These are phyloP conservation scores for Penicillium crystallinum DNA, from an alignment of 495 filamentous ascomycete species.

Conservation along the genomic window DNA sequence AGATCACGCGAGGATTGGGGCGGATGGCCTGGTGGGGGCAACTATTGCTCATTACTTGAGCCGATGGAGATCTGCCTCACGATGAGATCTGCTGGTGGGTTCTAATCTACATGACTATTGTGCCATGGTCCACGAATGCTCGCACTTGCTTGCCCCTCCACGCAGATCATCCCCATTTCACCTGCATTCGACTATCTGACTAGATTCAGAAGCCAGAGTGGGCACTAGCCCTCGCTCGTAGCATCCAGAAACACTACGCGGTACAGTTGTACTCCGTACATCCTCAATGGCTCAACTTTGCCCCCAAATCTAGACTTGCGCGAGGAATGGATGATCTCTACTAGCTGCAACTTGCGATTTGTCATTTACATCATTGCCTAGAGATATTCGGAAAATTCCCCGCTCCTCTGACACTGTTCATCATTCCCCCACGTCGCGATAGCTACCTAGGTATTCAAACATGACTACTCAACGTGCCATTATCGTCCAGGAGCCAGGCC, in stretches of 20 bases:
- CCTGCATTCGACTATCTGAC: background rate
- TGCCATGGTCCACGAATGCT: background rate
- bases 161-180: background rate
- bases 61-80: background rate
- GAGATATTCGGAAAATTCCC: background rate
- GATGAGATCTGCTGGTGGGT: background rate
- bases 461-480: conserved; percentile 17
- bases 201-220: background rate
- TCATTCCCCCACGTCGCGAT: background rate
- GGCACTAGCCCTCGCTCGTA: background rate
- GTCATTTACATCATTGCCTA: conserved; percentile 2
- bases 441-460: background rate
- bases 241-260: background rate
- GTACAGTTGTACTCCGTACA: background rate
- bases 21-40: background rate
- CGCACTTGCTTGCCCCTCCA: conserved; percentile 2
- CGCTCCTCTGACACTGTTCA: background rate
- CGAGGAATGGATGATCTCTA: too few species aligned
- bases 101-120: background rate
- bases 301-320: too few species aligned
- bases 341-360: background rate
- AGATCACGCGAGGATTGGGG: too few species aligned
- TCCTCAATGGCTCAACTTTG: too few species aligned
- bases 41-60: background rate
- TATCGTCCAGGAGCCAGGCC: conserved; percentile 11